phyloP scores from a whole-genome alignment of 2,329 filamentous ascomycete species.

The Claviceps humidiphila region DNA sequence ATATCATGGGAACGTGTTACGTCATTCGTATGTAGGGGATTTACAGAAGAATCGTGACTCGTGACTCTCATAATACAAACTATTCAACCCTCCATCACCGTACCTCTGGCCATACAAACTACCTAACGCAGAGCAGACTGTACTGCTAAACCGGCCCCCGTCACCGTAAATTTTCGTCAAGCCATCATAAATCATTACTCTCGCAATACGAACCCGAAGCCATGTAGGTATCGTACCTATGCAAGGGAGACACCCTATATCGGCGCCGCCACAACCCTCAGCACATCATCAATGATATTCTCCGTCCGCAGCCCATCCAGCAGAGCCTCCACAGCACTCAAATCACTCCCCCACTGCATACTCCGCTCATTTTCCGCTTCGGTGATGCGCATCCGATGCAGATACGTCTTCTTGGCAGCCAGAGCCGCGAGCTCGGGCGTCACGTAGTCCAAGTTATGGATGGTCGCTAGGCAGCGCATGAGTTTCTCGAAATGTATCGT shows the following conservation, averaged over 20 bases:
- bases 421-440: conserved; percentile 74
- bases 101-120: no score
- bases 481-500: conserved; percentile 66
- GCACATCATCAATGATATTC: conserved; percentile 51
- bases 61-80: no score
- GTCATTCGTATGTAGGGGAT: no score
- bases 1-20: no score
- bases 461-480: conserved; percentile 58
- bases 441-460: conserved; percentile 69
- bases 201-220: no score
- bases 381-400: conserved; percentile 66
- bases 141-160: no score
- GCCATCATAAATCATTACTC: no score
- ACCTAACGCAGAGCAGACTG: no score
- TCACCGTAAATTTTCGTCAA: no score
- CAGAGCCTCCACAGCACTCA: conserved; percentile 52
- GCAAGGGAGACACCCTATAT: not conserved
- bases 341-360: conserved; percentile 81
- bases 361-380: conserved; percentile 64
- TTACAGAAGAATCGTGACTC: no score
- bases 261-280: conserved; percentile 38
- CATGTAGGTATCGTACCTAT: not conserved
- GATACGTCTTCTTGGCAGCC: conserved; percentile 75
- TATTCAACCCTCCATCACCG: no score
- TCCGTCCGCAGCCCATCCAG: conserved; percentile 50